These are phyloP conservation scores for Effrenium voratum DNA, from an alignment of 73 alveolate species.

Conservation along the genomic window DNA sequence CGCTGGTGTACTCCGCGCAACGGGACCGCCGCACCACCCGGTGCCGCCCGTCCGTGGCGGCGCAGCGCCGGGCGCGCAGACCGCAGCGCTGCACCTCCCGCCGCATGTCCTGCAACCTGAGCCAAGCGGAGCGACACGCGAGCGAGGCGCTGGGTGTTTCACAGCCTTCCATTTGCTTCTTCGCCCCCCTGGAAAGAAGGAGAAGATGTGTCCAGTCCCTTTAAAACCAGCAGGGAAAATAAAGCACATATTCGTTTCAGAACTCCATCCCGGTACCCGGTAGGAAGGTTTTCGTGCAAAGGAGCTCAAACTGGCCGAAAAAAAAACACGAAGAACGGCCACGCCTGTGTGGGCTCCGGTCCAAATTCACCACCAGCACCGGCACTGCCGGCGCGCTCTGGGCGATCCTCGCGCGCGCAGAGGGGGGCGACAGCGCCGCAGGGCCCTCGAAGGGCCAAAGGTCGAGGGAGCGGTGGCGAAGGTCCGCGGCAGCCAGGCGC, in stretches of 20 bases:
- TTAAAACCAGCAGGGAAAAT: too few relatives aligned
- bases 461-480: not conserved
- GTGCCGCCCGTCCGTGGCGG: conserved; percentile 92
- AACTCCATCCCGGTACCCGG: too few relatives aligned
- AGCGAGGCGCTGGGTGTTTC: too few relatives aligned
- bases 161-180: too few relatives aligned
- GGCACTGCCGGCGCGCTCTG: not conserved
- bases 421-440: conserved; percentile 6
- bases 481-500: conserved; percentile 17
- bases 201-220: too few relatives aligned
- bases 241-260: too few relatives aligned
- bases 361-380: conserved; percentile 81
- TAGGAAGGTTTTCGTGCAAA: too few relatives aligned
- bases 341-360: conserved; percentile 87
- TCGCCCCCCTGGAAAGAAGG: too few relatives aligned
- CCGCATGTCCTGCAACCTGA: conserved; percentile 80
- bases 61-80: conserved; percentile 39
- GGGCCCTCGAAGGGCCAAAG: not conserved
- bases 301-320: too few relatives aligned
- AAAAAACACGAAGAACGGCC: too few relatives aligned
- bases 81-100: conserved; percentile 45
- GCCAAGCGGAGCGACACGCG: too few relatives aligned
- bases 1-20: conserved; percentile 23
- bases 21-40: conserved; percentile 80
- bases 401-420: not conserved